Evolutionary conservation across 225 moss, liverwort and hornwort species (phyloP).

Genomic region (Thuidium tamariscinum): DNA sequence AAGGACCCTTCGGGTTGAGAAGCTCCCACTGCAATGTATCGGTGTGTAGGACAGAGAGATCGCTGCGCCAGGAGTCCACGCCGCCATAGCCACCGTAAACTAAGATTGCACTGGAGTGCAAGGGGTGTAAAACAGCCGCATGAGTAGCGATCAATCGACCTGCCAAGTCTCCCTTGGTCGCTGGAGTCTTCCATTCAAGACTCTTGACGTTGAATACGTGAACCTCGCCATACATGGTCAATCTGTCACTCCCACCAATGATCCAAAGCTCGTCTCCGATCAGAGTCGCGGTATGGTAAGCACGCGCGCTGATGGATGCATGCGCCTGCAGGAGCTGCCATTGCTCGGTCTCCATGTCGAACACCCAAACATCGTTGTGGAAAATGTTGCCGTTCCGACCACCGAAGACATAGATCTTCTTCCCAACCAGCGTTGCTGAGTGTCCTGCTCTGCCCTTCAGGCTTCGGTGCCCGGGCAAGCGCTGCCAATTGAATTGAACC

Average conservation of each 20-base stretch:
- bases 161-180: conserved; percentile 41
- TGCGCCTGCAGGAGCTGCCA: conserved; percentile 71
- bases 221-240: conserved; percentile 68
- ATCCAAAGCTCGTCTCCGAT: conserved; percentile 66
- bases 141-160: conserved; percentile 69
- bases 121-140: conserved; percentile 66
- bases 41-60: conserved; percentile 50
- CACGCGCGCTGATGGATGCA: conserved; percentile 51
- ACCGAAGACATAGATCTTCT: conserved; percentile 53
- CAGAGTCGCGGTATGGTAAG: conserved; percentile 84
- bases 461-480: conserved; percentile 54
- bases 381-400: conserved; percentile 74
- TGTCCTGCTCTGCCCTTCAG: conserved; percentile 90
- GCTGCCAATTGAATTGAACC: conserved; percentile 48
- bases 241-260: conserved; percentile 74
- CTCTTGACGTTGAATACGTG: conserved; percentile 57
- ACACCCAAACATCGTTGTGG: conserved; percentile 75
- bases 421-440: conserved; percentile 60
- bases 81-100: conserved; percentile 77
- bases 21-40: conserved; percentile 56
- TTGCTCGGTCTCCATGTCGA: conserved; percentile 39
- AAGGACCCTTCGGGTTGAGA: conserved; percentile 38
- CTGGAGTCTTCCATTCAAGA: conserved; percentile 57
- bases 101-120: conserved; percentile 41
- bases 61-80: conserved; percentile 55